phyloP scores from a whole-genome alignment of 106 monocot species.

The Acorus calamus region DNA sequence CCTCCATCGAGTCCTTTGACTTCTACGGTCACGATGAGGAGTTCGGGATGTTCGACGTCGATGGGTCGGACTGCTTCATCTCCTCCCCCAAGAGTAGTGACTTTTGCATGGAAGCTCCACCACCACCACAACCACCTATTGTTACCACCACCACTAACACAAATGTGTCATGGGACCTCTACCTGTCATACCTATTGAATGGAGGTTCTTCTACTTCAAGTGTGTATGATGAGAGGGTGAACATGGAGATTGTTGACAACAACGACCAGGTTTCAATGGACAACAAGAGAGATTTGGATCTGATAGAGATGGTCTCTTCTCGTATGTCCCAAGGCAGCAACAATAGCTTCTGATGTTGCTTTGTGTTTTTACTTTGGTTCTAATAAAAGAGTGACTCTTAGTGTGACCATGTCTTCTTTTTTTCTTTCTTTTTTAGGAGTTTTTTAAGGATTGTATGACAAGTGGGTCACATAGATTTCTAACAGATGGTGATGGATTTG shows the following conservation, averaged over 20 bases:
- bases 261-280: neutral
- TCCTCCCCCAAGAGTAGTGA: no score
- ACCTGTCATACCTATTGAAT: constrained; percentile 4
- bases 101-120: neutral
- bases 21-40: no score
- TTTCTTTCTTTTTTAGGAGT: no score
- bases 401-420: no score
- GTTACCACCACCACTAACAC: neutral
- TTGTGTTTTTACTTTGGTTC: no score
- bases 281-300: constrained; percentile 18
- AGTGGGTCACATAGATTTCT: no score
- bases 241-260: neutral
- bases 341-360: neutral
- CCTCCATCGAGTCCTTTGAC: no score
- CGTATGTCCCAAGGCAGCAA: neutral
- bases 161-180: constrained; percentile 4
- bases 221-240: neutral
- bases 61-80: no score
- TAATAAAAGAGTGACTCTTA: no score
- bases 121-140: neutral
- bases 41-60: no score
- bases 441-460: no score
- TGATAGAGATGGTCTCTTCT: constrained; percentile 30
- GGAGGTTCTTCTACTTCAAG: neutral
- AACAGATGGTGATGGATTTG: no score